Conservation (phyloP, 176 grass and related monocot genomes). For the Hyparrhenia diplandra region DNA sequence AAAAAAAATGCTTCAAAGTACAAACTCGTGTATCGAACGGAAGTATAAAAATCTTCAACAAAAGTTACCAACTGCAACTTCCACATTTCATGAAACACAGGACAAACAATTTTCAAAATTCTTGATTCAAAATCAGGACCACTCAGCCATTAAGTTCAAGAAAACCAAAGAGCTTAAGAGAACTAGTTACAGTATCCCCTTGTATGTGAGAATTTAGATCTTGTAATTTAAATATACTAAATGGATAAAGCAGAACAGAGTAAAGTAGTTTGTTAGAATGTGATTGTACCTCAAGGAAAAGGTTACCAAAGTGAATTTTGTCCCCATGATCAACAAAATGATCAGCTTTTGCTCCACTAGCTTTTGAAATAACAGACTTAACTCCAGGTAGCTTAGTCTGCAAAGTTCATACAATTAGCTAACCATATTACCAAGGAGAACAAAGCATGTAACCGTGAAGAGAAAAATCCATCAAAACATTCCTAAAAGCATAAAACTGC, state of each 20-base stretch:
- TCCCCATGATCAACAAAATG: conserved; percentile 79
- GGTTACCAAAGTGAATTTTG: conserved; percentile 77
- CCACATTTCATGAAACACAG: background rate
- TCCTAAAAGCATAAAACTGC: background rate
- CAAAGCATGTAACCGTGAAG: background rate
- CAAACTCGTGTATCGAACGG: background rate
- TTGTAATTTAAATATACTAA: background rate
- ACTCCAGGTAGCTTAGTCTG: conserved; percentile 69
- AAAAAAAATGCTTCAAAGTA: background rate
- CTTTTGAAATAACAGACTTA: conserved; percentile 80
- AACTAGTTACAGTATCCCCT: background rate
- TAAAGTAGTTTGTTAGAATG: background rate
- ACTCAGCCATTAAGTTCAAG: background rate
- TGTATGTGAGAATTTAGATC: background rate
- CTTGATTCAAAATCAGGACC: background rate
- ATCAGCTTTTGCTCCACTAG: conserved; percentile 67
- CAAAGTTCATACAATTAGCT: conserved; percentile 2
- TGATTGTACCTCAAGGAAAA: conserved; percentile 77
- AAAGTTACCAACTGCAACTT: background rate
- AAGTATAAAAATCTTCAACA: background rate
- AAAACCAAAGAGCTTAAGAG: background rate
- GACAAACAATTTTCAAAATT: background rate
- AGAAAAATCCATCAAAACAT: background rate
- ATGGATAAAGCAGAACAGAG: background rate
- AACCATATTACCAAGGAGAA: background rate